phyloP scores from a whole-genome alignment of 306 rosid species.

The Cucurbita maxima region DNA sequence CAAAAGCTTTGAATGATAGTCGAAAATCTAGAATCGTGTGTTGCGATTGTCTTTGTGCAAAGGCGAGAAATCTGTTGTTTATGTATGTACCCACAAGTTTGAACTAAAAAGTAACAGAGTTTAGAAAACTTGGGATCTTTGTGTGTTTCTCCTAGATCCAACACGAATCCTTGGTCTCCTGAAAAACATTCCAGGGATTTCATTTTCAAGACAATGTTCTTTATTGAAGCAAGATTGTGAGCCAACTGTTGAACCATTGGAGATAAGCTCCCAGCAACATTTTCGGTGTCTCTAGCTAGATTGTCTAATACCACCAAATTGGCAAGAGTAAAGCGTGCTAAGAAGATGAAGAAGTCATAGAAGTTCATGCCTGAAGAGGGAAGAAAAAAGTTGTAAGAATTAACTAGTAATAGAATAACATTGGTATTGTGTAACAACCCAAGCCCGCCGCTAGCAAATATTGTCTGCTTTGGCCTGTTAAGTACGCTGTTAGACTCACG shows the following conservation, averaged over 20 bases:
- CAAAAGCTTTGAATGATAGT: conserved; percentile 19
- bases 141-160: conserved; percentile 32
- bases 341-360: conserved; percentile 51
- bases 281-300: conserved; percentile 20
- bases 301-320: conserved; percentile 31
- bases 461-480: no score
- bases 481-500: no score
- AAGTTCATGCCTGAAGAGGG: conserved; percentile 75
- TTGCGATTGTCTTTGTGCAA: conserved; percentile 13
- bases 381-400: conserved; percentile 3
- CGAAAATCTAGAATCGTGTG: conserved; percentile 22
- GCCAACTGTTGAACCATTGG: conserved; percentile 30
- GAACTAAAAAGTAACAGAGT: conserved; percentile 30
- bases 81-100: conserved; percentile 31
- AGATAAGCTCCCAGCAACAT: conserved; percentile 10
- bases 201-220: conserved; percentile 29
- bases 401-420: not conserved
- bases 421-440: not conserved
- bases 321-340: conserved; percentile 43
- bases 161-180: conserved; percentile 25
- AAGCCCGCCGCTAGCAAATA: no score
- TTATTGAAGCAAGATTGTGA: conserved; percentile 41
- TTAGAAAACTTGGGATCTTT: conserved; percentile 37
- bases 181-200: conserved; percentile 31
- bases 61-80: conserved; percentile 13